Conservation (phyloP, 306 rosid species). For the Elaeagnus macrophylla region DNA sequence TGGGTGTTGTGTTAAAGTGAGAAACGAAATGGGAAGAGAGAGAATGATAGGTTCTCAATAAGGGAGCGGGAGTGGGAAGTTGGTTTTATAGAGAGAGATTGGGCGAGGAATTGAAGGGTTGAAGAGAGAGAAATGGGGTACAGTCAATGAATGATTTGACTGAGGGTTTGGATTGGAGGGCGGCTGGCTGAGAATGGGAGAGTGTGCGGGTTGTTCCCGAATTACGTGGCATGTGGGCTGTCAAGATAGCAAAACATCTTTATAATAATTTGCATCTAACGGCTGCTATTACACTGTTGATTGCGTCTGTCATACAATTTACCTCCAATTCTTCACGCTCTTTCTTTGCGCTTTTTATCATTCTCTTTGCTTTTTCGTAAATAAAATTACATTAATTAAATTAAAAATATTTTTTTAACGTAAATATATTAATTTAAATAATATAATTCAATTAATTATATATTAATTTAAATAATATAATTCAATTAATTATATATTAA, state of each 20-base stretch:
- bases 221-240: constrained; percentile 71
- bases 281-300: no score
- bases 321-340: no score
- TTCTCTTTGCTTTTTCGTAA: no score
- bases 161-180: constrained; percentile 6
- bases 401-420: no score
- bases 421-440: no score
- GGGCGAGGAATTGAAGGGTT: constrained; percentile 10
- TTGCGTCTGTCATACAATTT: no score
- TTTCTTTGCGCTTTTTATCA: no score
- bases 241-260: constrained; percentile 19
- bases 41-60: not conserved
- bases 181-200: constrained; percentile 28
- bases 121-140: constrained; percentile 1
- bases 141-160: constrained; percentile 68
- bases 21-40: not conserved
- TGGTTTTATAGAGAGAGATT: constrained; percentile 32
- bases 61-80: constrained; percentile 1
- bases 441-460: no score
- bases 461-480: no score
- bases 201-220: constrained; percentile 13
- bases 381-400: no score
- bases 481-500: no score
- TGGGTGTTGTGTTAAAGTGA: no score
- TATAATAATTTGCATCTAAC: constrained; percentile 2